phyloP scores from a whole-genome alignment of 148 eudicot genomes.

The Camellia lanceoleosa region DNA sequence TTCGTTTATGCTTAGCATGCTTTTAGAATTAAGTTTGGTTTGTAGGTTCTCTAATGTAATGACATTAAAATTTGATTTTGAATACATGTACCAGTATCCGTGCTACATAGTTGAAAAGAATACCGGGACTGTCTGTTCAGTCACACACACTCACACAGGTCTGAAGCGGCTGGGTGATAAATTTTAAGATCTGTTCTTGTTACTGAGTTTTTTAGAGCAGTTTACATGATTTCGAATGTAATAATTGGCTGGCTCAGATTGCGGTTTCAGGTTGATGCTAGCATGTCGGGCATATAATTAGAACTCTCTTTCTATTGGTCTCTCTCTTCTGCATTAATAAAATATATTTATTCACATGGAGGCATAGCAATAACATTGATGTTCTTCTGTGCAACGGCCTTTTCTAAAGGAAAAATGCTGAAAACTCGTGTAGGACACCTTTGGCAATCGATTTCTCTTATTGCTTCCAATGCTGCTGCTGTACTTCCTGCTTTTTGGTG shows the following conservation, averaged over 20 bases:
- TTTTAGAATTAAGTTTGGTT: too few relatives aligned
- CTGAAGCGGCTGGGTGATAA: neutral
- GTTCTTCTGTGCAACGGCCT: neutral
- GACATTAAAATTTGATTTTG: too few relatives aligned
- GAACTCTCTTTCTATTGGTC: neutral
- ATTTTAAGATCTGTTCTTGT: neutral
- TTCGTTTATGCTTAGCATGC: too few relatives aligned
- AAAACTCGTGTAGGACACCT: conserved; percentile 69
- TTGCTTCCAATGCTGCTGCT: conserved; percentile 95
- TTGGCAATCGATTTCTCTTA: conserved; percentile 76
- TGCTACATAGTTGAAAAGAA: neutral
- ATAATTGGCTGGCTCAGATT: neutral
- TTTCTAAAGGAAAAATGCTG: conserved; percentile 23
- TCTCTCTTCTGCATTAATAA: neutral
- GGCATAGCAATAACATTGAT: conserved; percentile 9
- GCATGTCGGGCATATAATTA: neutral
- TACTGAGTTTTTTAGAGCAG: neutral
- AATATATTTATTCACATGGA: neutral
- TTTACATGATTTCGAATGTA: neutral
- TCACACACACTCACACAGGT: neutral
- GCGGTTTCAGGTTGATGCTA: neutral
- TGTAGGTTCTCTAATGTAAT: too few relatives aligned
- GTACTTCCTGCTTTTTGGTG: conserved; percentile 90
- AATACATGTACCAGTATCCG: too few relatives aligned
- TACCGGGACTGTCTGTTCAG: neutral